Evolutionary conservation across 768 basidiomycete genomes (phyloP).

Genomic region (Clitopilus hobsonii): DNA sequence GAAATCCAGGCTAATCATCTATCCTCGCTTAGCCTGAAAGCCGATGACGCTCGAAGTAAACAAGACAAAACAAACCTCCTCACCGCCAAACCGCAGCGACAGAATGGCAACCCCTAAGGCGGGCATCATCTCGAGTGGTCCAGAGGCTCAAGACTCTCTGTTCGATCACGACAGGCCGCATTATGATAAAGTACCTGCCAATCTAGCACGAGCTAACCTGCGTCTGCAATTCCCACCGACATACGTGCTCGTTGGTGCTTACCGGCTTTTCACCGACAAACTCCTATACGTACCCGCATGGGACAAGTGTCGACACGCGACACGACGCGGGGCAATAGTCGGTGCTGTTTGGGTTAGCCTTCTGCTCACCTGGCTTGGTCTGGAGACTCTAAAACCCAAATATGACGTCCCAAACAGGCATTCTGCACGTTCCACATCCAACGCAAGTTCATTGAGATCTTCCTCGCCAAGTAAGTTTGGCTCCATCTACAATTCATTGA

Average conservation of each 20-base stretch:
- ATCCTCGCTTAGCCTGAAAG: background rate
- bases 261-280: slow-evolving; percentile 74
- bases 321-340: slow-evolving; percentile 60
- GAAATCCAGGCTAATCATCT: background rate
- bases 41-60: background rate
- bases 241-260: slow-evolving; percentile 82
- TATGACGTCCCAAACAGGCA: slow-evolving; percentile 33
- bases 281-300: slow-evolving; percentile 70
- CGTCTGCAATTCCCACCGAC: slow-evolving; percentile 76
- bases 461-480: slow-evolving; percentile 52
- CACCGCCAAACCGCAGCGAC: background rate
- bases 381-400: background rate
- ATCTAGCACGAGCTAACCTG: slow-evolving; percentile 47
- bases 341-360: slow-evolving; percentile 64
- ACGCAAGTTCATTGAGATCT: slow-evolving; percentile 56
- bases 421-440: slow-evolving; percentile 71
- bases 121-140: slow-evolving; percentile 10
- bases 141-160: slow-evolving; percentile 27
- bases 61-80: background rate
- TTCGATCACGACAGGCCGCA: slow-evolving; percentile 13
- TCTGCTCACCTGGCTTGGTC: background rate
- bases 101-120: background rate
- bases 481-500: background rate
- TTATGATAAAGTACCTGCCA: slow-evolving; percentile 33
- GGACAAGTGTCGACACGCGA: slow-evolving; percentile 82